Evolutionary conservation across 495 filamentous ascomycete species (phyloP).

Genomic region (Penicillium diatomitis): DNA sequence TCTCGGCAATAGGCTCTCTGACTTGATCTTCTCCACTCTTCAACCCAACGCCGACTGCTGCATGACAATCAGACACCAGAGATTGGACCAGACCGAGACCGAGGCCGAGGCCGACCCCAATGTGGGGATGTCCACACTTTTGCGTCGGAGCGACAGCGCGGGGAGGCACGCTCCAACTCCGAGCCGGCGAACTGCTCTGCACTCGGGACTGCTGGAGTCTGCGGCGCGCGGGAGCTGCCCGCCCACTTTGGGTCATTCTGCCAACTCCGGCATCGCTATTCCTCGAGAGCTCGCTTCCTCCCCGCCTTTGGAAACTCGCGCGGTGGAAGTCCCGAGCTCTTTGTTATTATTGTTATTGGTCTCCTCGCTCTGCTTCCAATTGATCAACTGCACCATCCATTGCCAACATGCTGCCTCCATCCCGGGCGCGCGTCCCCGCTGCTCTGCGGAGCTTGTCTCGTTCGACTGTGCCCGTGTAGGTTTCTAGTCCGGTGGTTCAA

Average conservation of each 20-base stretch:
- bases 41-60: not conserved
- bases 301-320: constrained; percentile 6
- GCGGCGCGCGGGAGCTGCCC: no score
- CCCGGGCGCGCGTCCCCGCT: constrained; percentile 33
- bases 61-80: no score
- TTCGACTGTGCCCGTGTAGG: constrained; percentile 17
- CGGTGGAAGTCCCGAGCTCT: constrained; percentile 1
- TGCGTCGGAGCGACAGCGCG: constrained; percentile 3
- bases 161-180: constrained; percentile 22
- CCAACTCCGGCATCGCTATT: constrained; percentile 1
- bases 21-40: not conserved
- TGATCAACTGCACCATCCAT: not conserved
- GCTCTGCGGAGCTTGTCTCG: constrained; percentile 30
- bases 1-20: no score
- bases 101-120: constrained; percentile 15
- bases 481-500: not conserved
- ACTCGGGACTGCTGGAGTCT: no score
- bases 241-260: constrained; percentile 11
- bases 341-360: constrained; percentile 8
- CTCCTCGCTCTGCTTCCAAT: constrained; percentile 1
- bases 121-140: constrained; percentile 14
- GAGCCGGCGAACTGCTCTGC: constrained; percentile 10
- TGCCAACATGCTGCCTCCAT: constrained; percentile 31
- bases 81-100: not conserved
- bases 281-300: not conserved